Percentiles rank a stretch among this genome's conserved stretches.
Conservation (phyloP, 2,329 filamentous ascomycete species). For the Sporothrix luriei region DNA sequence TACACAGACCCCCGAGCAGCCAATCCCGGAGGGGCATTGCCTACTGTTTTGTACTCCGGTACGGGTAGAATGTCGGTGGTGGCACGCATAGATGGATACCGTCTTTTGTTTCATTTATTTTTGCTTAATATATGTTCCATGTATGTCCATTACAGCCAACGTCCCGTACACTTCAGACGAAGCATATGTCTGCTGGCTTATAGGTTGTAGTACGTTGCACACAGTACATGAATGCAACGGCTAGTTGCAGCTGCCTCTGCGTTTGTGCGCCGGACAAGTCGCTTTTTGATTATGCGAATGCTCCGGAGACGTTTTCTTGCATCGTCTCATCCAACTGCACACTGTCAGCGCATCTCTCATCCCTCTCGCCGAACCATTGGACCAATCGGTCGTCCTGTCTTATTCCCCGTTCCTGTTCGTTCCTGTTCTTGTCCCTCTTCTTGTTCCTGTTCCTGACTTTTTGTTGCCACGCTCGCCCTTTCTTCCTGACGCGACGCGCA, state of each 20-base stretch:
- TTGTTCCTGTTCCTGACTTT: background rate
- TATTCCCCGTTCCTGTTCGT: conserved; percentile 1
- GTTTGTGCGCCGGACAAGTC: background rate
- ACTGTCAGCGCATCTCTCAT: background rate
- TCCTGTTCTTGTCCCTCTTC: background rate
- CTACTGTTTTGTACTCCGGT: no score
- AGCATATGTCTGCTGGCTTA: background rate
- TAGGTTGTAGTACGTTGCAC: background rate
- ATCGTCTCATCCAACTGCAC: background rate
- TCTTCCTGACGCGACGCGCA: conserved; percentile 4
- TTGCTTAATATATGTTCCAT: background rate
- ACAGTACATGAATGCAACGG: background rate
- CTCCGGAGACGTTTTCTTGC: background rate
- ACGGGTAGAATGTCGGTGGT: no score
- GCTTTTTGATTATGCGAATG: background rate
- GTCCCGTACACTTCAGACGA: no score
- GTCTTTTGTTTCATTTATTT: no score
- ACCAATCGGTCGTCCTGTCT: background rate
- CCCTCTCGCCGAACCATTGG: conserved; percentile 7
- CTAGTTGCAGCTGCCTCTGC: background rate
- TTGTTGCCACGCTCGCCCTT: background rate
- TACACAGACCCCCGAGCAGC: no score
- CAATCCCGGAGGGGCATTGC: no score
- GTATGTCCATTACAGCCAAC: no score
- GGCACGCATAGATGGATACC: no score